Percentiles rank a stretch among this genome's conserved stretches.
Evolutionary conservation across 2,329 filamentous ascomycete species (phyloP).

Genomic region (Calonectria pauciramosa): DNA sequence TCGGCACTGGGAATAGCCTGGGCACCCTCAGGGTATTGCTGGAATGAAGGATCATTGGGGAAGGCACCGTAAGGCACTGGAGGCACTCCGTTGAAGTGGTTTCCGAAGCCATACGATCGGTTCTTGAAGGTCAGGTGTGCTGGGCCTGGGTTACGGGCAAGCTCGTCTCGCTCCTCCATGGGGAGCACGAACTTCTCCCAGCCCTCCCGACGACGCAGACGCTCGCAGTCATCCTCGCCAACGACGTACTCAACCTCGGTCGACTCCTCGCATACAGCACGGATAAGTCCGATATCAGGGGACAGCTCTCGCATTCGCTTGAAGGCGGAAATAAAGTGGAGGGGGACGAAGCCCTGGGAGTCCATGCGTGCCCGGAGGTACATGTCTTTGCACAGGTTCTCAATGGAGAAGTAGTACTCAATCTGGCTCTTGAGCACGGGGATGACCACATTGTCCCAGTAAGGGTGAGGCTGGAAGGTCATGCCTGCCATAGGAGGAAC

Average conservation of each 20-base stretch:
- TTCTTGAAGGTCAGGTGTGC: slow-evolving; percentile 55
- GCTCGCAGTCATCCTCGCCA: slow-evolving; percentile 83
- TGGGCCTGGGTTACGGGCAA: slow-evolving; percentile 80
- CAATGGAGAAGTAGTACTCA: slow-evolving; percentile 97
- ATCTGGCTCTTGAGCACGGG: slow-evolving; percentile 66
- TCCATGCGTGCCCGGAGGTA: slow-evolving; percentile 95
- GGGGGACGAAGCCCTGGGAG: slow-evolving; percentile 88
- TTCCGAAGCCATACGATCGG: slow-evolving; percentile 45
- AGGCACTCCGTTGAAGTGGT: slow-evolving; percentile 51
- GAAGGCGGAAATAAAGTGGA: slow-evolving; percentile 87
- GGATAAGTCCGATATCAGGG: slow-evolving; percentile 79
- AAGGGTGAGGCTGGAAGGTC: slow-evolving; percentile 55
- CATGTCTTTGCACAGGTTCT: slow-evolving; percentile 94
- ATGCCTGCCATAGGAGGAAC: slow-evolving; percentile 56
- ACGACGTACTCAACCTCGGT: slow-evolving; percentile 79
- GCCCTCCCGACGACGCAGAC: slow-evolving; percentile 79
- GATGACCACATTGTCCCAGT: slow-evolving; percentile 66
- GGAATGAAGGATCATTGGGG: slow-evolving; percentile 47
- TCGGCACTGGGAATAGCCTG: slow-evolving; percentile 55
- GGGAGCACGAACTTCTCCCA: slow-evolving; percentile 87
- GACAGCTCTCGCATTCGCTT: slow-evolving; percentile 71
- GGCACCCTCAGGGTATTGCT: slow-evolving; percentile 49
- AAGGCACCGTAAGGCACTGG: slow-evolving; percentile 49
- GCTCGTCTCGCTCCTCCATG: slow-evolving; percentile 77
- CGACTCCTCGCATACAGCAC: slow-evolving; percentile 80